Percentiles rank a stretch among this genome's conserved stretches.
Conservation (phyloP, 805 yeast genomes). For the Saturnispora serradocipensis region DNA sequence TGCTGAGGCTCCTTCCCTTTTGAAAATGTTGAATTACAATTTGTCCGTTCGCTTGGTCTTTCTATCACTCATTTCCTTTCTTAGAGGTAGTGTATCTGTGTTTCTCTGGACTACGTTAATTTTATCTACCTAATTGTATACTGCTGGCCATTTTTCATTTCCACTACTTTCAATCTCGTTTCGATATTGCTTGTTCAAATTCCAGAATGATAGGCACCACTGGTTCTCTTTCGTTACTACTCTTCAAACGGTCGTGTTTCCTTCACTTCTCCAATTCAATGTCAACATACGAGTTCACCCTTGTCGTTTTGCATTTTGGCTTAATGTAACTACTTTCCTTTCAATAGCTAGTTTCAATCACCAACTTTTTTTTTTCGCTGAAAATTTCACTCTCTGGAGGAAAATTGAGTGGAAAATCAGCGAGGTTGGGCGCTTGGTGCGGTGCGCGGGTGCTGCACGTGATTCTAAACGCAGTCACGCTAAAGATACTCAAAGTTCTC, state of each 20-base stretch:
- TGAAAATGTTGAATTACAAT: too few relatives aligned
- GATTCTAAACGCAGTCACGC: constrained; percentile 2
- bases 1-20: too few relatives aligned
- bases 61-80: too few relatives aligned
- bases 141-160: too few relatives aligned
- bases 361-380: not conserved
- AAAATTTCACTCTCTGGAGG: not conserved
- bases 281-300: constrained; percentile 91
- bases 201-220: too few relatives aligned
- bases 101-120: too few relatives aligned
- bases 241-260: not conserved
- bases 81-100: too few relatives aligned
- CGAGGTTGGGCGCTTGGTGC: not conserved
- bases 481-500: not conserved
- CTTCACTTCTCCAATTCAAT: not conserved
- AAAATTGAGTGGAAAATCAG: not conserved
- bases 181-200: too few relatives aligned
- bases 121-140: too few relatives aligned
- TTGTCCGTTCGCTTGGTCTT: too few relatives aligned
- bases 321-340: constrained; percentile 1
- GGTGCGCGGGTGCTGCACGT: constrained; percentile 6
- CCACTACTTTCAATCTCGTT: too few relatives aligned
- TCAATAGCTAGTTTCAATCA: not conserved
- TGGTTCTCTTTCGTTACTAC: not conserved
- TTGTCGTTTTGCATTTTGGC: constrained; percentile 98